These are phyloP conservation scores for Herpotrichia juniperi DNA, from an alignment of 2,329 filamentous ascomycete genomes.

Conservation along the genomic window DNA sequence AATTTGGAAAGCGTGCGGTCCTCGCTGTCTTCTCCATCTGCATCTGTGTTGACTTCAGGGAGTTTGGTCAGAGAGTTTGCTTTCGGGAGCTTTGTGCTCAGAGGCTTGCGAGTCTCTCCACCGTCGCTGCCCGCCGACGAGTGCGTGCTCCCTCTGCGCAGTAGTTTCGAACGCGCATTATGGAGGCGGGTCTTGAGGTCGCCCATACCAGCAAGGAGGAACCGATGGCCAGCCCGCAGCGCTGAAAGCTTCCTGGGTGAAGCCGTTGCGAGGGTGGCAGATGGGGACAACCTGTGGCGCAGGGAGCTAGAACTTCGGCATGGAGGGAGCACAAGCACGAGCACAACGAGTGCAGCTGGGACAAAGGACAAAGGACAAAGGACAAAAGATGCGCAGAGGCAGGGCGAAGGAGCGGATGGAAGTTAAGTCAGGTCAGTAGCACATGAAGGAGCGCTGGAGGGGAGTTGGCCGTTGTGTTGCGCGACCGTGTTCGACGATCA, in stretches of 20 bases:
- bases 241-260: background rate
- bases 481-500: background rate
- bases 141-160: constrained; percentile 31
- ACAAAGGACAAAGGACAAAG: constrained; percentile 1
- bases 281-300: constrained; percentile 14
- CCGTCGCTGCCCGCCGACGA: constrained; percentile 36
- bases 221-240: constrained; percentile 25
- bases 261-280: constrained; percentile 3
- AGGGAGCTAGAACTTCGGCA: constrained; percentile 1
- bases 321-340: background rate
- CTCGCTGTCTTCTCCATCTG: constrained; percentile 12
- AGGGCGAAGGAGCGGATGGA: constrained; percentile 14
- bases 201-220: constrained; percentile 36
- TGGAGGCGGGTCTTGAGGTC: constrained; percentile 42
- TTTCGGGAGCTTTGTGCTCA: constrained; percentile 28
- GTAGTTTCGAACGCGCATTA: constrained; percentile 35
- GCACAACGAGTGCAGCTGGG: background rate
- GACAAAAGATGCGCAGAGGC: background rate
- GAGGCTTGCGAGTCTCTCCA: constrained; percentile 3
- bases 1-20: constrained; percentile 25
- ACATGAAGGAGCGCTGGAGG: constrained; percentile 2
- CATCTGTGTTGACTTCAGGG: constrained; percentile 22
- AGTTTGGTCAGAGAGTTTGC: constrained; percentile 41
- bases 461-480: constrained; percentile 3
- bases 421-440: constrained; percentile 12